Evolutionary conservation across 1,139 yeast species (phyloP).

Genomic region (Debaryomyces nepalensis): DNA sequence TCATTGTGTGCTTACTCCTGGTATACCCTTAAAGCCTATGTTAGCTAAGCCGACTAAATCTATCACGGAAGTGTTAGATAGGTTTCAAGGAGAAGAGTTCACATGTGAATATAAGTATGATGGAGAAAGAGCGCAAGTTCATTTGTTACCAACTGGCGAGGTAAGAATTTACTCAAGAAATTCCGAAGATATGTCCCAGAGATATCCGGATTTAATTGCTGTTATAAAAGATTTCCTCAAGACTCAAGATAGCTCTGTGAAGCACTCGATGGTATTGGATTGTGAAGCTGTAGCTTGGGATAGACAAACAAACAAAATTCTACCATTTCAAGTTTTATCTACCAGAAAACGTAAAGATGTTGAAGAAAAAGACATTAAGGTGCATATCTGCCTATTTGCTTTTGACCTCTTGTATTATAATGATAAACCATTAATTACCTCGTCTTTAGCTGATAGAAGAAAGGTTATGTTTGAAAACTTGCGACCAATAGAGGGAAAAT

Average conservation of each 20-base stretch:
- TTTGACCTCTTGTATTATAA: slow-evolving; percentile 82
- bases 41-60: slow-evolving; percentile 97
- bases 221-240: slow-evolving; percentile 66
- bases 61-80: slow-evolving; percentile 83
- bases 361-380: slow-evolving; percentile 82
- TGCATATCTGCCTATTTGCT: slow-evolving; percentile 88
- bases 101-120: slow-evolving; percentile 97
- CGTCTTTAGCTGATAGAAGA: slow-evolving; percentile 73
- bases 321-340: slow-evolving; percentile 91
- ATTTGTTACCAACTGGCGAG: slow-evolving; percentile 66
- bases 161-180: slow-evolving; percentile 88
- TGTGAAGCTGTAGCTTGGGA: slow-evolving; percentile 99
- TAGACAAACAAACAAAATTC: slow-evolving; percentile 66
- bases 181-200: slow-evolving; percentile 94
- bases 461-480: slow-evolving; percentile 59
- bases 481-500: slow-evolving; percentile 70
- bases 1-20: slow-evolving; percentile 80
- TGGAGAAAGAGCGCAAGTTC: slow-evolving; percentile 98
- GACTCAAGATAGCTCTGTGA: slow-evolving; percentile 33
- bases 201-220: slow-evolving; percentile 87
- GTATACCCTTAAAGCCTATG: slow-evolving; percentile 97
- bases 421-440: slow-evolving; percentile 70
- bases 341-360: slow-evolving; percentile 96
- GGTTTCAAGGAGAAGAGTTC: slow-evolving; percentile 82
- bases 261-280: slow-evolving; percentile 71